A percentile compares a stretch with the other conserved stretches of the same genome.
phyloP scores from a whole-genome alignment of 805 yeast genomes.

The Brettanomyces custersianus region DNA sequence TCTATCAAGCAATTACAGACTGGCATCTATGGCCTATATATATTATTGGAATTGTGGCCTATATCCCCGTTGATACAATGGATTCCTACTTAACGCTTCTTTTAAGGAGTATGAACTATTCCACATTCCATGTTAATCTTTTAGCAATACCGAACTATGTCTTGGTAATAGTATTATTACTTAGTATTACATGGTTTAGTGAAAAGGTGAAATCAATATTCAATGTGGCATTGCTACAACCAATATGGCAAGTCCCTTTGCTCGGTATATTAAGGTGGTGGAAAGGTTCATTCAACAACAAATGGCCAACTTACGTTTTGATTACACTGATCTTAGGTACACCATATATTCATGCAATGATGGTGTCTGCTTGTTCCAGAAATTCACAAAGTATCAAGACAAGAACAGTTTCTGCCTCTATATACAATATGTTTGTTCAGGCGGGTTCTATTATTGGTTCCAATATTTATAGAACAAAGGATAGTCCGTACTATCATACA shows the following conservation, averaged over 20 bases:
- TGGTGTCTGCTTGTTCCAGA: slow-evolving; percentile 52
- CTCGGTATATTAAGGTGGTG: slow-evolving; percentile 22
- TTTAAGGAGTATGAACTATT: slow-evolving; percentile 40
- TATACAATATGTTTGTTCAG: slow-evolving; percentile 59
- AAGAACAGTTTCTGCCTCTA: slow-evolving; percentile 56
- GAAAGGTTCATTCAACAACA: slow-evolving; percentile 18
- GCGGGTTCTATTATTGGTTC: slow-evolving; percentile 44
- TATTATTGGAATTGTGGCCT: slow-evolving; percentile 34
- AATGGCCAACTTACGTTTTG: slow-evolving; percentile 21
- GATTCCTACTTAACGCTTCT: slow-evolving; percentile 38
- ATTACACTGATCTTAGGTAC: slow-evolving; percentile 27
- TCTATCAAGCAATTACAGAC: slow-evolving; percentile 35
- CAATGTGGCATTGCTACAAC: slow-evolving; percentile 14
- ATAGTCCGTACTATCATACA: slow-evolving; percentile 48
- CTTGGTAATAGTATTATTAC: slow-evolving; percentile 28
- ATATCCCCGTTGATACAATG: slow-evolving; percentile 29
- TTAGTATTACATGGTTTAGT: slow-evolving; percentile 28
- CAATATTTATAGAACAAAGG: slow-evolving; percentile 48
- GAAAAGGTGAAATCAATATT: slow-evolving; percentile 26
- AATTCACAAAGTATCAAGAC: slow-evolving; percentile 56
- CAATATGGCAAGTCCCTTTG: slow-evolving; percentile 19
- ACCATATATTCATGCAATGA: slow-evolving; percentile 43
- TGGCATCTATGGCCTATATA: slow-evolving; percentile 50
- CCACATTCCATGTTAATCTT: slow-evolving; percentile 42
- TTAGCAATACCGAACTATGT: slow-evolving; percentile 42